Evolutionary conservation across 2,329 filamentous ascomycete species (phyloP), one percentile per base, ranked within the genome.

Genomic region (Talaromyces sp.): DNA sequence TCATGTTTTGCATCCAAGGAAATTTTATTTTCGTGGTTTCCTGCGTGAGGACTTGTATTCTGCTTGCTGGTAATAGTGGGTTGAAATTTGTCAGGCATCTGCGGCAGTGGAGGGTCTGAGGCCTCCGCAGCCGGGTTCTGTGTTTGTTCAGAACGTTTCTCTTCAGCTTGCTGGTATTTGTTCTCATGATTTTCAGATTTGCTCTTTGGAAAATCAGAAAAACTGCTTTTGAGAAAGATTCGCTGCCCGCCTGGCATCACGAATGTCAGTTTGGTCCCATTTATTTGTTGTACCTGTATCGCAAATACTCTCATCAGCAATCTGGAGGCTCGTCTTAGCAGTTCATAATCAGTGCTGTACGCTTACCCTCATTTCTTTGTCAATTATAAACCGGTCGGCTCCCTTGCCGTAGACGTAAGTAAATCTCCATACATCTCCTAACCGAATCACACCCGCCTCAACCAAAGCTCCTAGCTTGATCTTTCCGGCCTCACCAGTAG

Each of bases 281-380:
- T 60, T n/a, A 71, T 68, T 10, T 63, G 65, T 37, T 70, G 56
- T 24, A 77, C 64, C 74, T 64, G 20, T 67, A 43, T 27, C 6
- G 14, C n/a, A 4, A n/a, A 49, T 17, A 39, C 35, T 53, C 29
- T 6, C n/a, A 33, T 14, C 6, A 24, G 8, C 8, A 0, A 14
- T 7, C 19, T 3, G 11, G 9, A 40, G 27, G 14, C 39, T 17
- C n/a, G 3, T n/a, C 8, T 8, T 13, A 17, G 11, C 33, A 36
- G n/a, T n/a, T n/a, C n/a, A 27, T 27, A 27, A 30, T 29, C 22
- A 10, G n/a, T 20, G 27, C n/a, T 13, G 2, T 16, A 46, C 69
- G 51, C n/a, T n/a, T 65, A 77, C 75, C 61, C 66, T 71, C 17
- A 64, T 68, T 54, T 78, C 75, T 55, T 78, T 78, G 48, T 77